Conservation (phyloP, 1,284 basidiomycete species). For the Lignosus rhinocerotis region DNA sequence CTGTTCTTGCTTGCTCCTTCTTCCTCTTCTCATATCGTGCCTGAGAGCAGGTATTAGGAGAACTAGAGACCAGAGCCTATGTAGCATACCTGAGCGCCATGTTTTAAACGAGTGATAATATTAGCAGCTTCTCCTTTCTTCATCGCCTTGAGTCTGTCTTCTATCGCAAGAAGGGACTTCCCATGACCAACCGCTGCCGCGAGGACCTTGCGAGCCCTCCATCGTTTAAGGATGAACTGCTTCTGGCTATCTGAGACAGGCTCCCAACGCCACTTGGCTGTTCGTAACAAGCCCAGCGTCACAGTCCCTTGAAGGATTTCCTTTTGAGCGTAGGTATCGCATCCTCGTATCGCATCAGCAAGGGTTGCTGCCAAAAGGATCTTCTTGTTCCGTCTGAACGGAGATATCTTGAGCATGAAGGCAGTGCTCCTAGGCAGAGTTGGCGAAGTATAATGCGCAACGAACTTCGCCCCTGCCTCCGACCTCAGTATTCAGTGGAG, state of each 20-base stretch:
- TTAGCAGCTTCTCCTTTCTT: conserved; percentile 80
- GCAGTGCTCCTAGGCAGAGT: conserved; percentile 49
- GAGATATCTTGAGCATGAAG: conserved; percentile 48
- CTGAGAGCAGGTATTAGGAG: conserved; percentile 34
- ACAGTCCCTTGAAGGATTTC: conserved; percentile 54
- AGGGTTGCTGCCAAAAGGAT: conserved; percentile 57
- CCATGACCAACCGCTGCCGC: conserved; percentile 14
- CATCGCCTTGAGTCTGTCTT: conserved; percentile 43
- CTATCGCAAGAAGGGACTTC: conserved; percentile 17
- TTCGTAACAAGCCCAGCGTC: conserved; percentile 52
- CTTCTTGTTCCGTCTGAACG: conserved; percentile 53
- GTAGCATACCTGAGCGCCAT: conserved; percentile 68
- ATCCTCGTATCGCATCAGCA: conserved; percentile 60
- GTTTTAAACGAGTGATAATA: conserved; percentile 74
- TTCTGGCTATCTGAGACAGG: conserved; percentile 71
- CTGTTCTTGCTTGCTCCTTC: conserved; percentile 42
- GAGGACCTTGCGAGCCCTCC: conserved; percentile 38
- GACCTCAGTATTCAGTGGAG: conserved; percentile 11
- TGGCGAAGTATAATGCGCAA: conserved; percentile 57
- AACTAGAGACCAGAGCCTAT: neutral
- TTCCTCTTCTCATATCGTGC: conserved; percentile 56
- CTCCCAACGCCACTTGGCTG: conserved; percentile 72
- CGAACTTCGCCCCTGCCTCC: conserved; percentile 37
- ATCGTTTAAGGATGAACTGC: conserved; percentile 59
- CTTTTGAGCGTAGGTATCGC: conserved; percentile 63